These are phyloP conservation scores for Carpinus fangiana DNA, from an alignment of 306 rosid genomes.

Conservation along the genomic window DNA sequence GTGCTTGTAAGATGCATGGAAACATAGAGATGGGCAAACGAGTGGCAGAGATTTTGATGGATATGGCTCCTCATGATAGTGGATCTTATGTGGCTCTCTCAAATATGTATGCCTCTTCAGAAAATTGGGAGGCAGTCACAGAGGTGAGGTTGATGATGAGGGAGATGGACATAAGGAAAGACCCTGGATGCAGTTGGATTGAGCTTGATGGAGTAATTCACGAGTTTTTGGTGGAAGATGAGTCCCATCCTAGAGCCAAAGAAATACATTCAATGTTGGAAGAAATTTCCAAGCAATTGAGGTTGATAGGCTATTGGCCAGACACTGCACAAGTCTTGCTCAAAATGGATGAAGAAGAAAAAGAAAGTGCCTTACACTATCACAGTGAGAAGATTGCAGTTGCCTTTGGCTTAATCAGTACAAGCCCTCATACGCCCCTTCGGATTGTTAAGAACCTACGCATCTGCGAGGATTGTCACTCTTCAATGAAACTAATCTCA, in stretches of 20 bases:
- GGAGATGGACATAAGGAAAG: slow-evolving; percentile 66
- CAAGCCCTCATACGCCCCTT: slow-evolving; percentile 50
- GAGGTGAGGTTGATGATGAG: slow-evolving; percentile 72
- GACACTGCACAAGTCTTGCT: slow-evolving; percentile 64
- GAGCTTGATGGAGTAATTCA: slow-evolving; percentile 68
- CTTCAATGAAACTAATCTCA: slow-evolving; percentile 65
- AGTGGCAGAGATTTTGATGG: slow-evolving; percentile 53
- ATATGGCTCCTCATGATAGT: slow-evolving; percentile 66
- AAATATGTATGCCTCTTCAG: slow-evolving; percentile 64
- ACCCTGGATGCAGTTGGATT: slow-evolving; percentile 85
- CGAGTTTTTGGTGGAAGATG: slow-evolving; percentile 79
- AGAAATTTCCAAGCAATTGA: slow-evolving; percentile 60
- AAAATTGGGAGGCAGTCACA: slow-evolving; percentile 73
- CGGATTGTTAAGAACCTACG: slow-evolving; percentile 63
- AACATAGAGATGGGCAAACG: slow-evolving; percentile 58
- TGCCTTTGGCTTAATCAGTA: slow-evolving; percentile 76
- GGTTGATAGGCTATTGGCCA: slow-evolving; percentile 51
- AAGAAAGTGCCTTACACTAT: slow-evolving; percentile 48
- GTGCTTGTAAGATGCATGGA: slow-evolving; percentile 71
- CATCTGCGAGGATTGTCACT: slow-evolving; percentile 78
- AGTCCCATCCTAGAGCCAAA: slow-evolving; percentile 60
- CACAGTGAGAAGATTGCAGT: slow-evolving; percentile 89
- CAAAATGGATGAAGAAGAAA: slow-evolving; percentile 58
- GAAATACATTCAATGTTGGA: slow-evolving; percentile 61
- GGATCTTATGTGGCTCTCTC: slow-evolving; percentile 85